These are phyloP conservation scores for Gastrodia elata DNA, from an alignment of 106 monocot species.

Conservation along the genomic window DNA sequence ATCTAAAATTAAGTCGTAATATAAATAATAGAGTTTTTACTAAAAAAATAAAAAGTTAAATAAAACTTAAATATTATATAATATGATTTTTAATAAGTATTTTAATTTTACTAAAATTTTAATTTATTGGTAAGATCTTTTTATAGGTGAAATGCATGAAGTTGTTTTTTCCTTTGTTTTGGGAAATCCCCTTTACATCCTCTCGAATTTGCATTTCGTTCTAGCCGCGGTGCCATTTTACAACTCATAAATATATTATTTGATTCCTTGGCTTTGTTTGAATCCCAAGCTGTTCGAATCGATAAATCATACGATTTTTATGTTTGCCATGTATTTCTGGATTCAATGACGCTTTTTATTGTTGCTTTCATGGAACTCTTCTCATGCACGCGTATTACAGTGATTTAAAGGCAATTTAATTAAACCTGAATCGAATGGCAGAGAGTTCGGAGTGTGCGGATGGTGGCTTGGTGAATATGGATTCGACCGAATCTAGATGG, in stretches of 20 bases:
- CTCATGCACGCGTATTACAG: not conserved
- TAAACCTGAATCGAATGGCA: slow-evolving; percentile 19
- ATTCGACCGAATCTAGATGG: slow-evolving; percentile 84
- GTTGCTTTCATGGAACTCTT: not conserved
- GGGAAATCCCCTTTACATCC: too few species aligned
- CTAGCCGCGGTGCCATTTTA: not conserved
- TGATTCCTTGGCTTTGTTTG: not conserved
- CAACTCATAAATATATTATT: not conserved
- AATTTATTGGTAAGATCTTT: not conserved
- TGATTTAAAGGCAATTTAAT: not conserved
- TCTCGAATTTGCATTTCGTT: not conserved
- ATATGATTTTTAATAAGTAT: too few species aligned
- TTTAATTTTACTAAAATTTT: not conserved
- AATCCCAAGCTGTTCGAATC: not conserved
- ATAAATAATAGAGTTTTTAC: too few species aligned
- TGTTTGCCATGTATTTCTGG: not conserved
- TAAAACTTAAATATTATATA: too few species aligned
- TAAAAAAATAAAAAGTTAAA: too few species aligned
- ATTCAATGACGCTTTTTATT: not conserved
- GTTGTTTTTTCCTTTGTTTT: too few species aligned
- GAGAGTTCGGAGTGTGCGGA: slow-evolving; percentile 26
- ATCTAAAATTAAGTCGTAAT: too few species aligned
- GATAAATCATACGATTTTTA: not conserved
- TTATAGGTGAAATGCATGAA: too few species aligned
- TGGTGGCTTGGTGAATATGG: slow-evolving; percentile 51